Evolutionary conservation across 2,329 filamentous ascomycete genomes (phyloP), one percentile per base, ranked within the genome.

Genomic region (Phialophora verrucosa): DNA sequence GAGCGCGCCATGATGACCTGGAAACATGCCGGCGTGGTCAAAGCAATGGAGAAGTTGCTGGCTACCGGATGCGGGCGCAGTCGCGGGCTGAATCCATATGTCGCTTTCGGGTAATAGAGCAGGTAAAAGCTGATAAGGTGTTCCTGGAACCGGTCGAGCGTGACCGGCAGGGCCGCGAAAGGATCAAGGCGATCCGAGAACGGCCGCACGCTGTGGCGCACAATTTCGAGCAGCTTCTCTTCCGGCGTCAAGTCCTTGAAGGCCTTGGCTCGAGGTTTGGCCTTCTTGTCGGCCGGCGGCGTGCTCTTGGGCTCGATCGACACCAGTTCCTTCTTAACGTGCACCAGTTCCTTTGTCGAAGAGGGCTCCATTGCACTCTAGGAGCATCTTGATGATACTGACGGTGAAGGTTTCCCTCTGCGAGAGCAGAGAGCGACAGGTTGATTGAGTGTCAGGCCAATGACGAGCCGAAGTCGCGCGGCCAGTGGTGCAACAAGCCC

Each of bases 41-140:
- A 32, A 2, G 67, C 67, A 47, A 71, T 71, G 63, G 64, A 69
- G 57, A 71, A 71, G 50, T 71, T 71, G 63, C 65, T 71, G 49
- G 67, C 67, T 0, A 71, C 69, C 4, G 69, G 69, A 56, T 71
- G 67, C 12, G 69, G 67, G 6, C 63, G 62, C 4, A 71, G 65
- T 14, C 62, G 67, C 4, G 69, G 65, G 55, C 65, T 68, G 65
- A 71, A 70, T n/a, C 69, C 69, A 59, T 71, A 71, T 14, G 65
- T 69, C 20, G 64, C 65, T 35, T 68, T 68, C 51, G 69, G 69
- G 38, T 70, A 71, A 49, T 70, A 67, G 14, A 66, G 64, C 29
- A 70, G 59, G 50, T 69, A 70, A 59, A 68, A 68, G 56, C 65
- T 69, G 53, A 69, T 51, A 11, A 71, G 64, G 42, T 67, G 67